Base-by-base conservation (phyloP, 1,284 basidiomycete species). In the Pascua guehoae region DNA sequence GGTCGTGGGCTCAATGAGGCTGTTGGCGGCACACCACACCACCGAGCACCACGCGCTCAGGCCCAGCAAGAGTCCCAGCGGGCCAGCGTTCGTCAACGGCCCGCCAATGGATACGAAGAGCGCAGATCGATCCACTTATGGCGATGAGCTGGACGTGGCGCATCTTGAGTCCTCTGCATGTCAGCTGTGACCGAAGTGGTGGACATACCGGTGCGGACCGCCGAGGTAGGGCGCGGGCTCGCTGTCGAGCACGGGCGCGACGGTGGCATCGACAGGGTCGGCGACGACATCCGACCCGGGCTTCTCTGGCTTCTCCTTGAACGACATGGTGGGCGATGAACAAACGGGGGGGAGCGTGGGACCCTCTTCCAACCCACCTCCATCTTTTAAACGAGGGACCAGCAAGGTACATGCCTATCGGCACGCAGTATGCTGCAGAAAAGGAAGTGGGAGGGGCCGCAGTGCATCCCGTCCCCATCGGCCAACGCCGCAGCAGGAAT, bases 101-200 rank as follows among this genome's bases (percentile, higher is more conserved):
- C 18, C 45, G 5, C 66, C 67, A 49, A 67, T 69, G 32, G 56
- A 51, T n/a, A 68, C 56, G 49, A 69, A 69, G 15, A 69, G 41
- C 3, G 56, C 63, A 1, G 61, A 39, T 15, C 66, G 49, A 69
- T 56, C 12, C 61, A 53, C 15, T 65, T 65, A 69, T 67, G 46
- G 66, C 63, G 15, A 66, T 62, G 9, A 69, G 55, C 54, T 67
- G 66, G 17, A 69, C 41, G 47, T 69, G 66, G n/a, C 67, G 58
- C 58, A 64, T 61, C 9, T 54, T 51, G 15, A 67, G 62, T 41
- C 64, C 64, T 4, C 54, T 51, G 41, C 9, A 5, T 8, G 40
- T 49, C 17, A 49, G 41, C 51, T 32, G 24, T 7, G 24, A 32
- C 7, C 44, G 44, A 45, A 32, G 24, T 32, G 24, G 24, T 32